These are phyloP conservation scores for Allomyces arbusculus DNA, from an alignment of 192 early-diverging fungal species.

Conservation along the genomic window DNA sequence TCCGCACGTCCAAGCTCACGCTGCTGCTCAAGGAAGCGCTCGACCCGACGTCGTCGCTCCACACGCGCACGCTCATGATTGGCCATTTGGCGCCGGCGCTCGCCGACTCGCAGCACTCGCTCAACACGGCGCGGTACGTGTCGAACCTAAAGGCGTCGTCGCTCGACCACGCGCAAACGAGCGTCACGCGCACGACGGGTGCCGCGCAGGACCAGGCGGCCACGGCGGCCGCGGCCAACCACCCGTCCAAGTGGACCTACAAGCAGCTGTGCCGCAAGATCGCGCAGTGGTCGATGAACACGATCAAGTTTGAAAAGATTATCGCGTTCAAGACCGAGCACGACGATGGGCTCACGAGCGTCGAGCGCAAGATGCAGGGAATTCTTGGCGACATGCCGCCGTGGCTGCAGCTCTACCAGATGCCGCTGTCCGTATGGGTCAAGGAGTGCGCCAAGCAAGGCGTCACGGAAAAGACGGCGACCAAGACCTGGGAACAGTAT, in stretches of 20 bases:
- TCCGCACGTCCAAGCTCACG: slow-evolving; percentile 19
- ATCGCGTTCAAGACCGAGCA: neutral
- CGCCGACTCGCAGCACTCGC: slow-evolving; percentile 13
- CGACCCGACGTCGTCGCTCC: slow-evolving; percentile 14
- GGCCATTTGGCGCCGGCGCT: slow-evolving; percentile 18
- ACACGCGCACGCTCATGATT: slow-evolving; percentile 17
- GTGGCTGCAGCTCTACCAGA: neutral
- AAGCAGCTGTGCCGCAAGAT: neutral
- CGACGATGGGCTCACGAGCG: neutral
- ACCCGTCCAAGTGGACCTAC: neutral
- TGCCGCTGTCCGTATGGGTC: neutral
- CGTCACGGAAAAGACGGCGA: neutral
- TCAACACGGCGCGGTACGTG: slow-evolving; percentile 21
- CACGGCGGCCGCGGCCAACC: neutral
- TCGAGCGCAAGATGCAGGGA: neutral
- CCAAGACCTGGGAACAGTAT: neutral
- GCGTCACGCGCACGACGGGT: neutral
- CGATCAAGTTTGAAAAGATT: neutral
- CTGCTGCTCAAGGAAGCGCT: slow-evolving; percentile 12
- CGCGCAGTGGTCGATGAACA: neutral
- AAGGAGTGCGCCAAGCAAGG: neutral
- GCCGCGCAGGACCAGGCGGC: too few relatives aligned
- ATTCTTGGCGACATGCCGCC: neutral
- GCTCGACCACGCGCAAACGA: neutral
- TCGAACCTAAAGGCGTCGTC: neutral